Percentiles rank a stretch among this genome's conserved stretches.
Evolutionary conservation across 2,329 filamentous ascomycete species (phyloP).

Genomic region (Blastomyces emzantsi): DNA sequence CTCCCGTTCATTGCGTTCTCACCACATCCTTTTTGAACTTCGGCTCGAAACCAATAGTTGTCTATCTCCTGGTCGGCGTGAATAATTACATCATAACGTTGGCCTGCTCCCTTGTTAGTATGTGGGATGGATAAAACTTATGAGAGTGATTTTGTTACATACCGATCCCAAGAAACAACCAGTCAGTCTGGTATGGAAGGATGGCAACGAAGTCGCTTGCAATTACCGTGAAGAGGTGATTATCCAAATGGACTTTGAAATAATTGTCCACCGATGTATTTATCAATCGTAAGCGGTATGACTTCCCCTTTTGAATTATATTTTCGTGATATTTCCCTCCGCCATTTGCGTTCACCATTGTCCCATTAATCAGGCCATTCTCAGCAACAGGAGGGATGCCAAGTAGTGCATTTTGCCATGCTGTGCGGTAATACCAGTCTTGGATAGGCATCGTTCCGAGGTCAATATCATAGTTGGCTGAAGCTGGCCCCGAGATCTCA

Average conservation of each 20-base stretch:
- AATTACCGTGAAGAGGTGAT: conserved; percentile 13
- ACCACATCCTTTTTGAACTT: conserved; percentile 9
- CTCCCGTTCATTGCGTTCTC: conserved; percentile 7
- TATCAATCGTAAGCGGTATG: conserved; percentile 9
- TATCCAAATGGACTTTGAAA: conserved; percentile 13
- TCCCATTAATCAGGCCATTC: conserved; percentile 10
- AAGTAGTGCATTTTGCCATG: conserved; percentile 17
- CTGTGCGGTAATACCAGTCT: conserved; percentile 54
- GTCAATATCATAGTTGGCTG: conserved; percentile 54
- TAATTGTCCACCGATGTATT: conserved; percentile 11
- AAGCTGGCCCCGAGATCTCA: conserved; percentile 52
- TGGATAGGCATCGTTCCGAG: conserved; percentile 50
- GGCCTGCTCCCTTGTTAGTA: conserved; percentile 18
- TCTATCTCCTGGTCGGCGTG: conserved; percentile 30
- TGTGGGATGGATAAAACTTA: neutral
- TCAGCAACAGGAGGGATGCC: conserved; percentile 8
- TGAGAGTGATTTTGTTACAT: neutral
- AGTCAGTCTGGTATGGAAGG: conserved; percentile 8
- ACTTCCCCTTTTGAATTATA: conserved; percentile 2
- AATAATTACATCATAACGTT: conserved; percentile 42
- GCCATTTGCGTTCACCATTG: conserved; percentile 10
- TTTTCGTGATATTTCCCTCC: conserved; percentile 5
- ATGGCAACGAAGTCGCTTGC: conserved; percentile 9
- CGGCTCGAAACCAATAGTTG: conserved; percentile 36
- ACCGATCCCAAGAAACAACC: conserved; percentile 14